These are phyloP conservation scores for Nidularia pulvinata DNA, from an alignment of 768 basidiomycete genomes.

Conservation along the genomic window DNA sequence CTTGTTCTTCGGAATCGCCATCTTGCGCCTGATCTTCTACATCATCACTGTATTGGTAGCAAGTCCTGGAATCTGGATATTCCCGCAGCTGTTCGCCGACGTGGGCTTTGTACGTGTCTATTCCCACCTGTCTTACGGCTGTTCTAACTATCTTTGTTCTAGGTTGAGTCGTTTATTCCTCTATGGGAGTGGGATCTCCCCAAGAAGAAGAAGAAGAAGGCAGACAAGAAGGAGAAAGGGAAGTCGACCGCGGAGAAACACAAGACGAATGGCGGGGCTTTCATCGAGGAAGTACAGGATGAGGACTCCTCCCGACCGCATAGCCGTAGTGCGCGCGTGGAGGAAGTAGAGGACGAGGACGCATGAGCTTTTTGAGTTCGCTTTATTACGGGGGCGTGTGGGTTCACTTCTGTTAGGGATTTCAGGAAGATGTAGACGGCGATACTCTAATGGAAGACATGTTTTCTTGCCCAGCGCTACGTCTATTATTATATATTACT, in stretches of 20 bases:
- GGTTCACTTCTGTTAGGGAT: background rate
- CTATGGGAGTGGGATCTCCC: conserved; percentile 96
- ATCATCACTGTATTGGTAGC: conserved; percentile 86
- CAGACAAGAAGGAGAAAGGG: conserved; percentile 49
- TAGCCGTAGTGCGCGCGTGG: conserved; percentile 40
- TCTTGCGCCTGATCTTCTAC: conserved; percentile 92
- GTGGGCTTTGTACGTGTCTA: conserved; percentile 88
- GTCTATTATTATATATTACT: background rate
- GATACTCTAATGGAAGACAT: background rate
- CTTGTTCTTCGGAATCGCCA: conserved; percentile 87
- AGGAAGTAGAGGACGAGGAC: conserved; percentile 47
- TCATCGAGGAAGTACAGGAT: conserved; percentile 45
- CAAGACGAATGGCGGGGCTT: conserved; percentile 39
- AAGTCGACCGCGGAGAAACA: conserved; percentile 41
- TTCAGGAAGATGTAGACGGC: background rate
- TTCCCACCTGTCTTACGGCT: background rate
- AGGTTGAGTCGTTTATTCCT: conserved; percentile 98
- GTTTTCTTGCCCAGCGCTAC: background rate
- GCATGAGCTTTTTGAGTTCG: conserved; percentile 8
- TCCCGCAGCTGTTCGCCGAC: conserved; percentile 97
- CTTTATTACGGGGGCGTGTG: too few species aligned
- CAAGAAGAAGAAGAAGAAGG: conserved; percentile 76
- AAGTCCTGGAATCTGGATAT: conserved; percentile 97
- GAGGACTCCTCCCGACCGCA: conserved; percentile 38
- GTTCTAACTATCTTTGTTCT: background rate